Evolutionary conservation across 495 filamentous ascomycete genomes (phyloP), one percentile per base, ranked within the genome.

Genomic region (Penicillium angulare): DNA sequence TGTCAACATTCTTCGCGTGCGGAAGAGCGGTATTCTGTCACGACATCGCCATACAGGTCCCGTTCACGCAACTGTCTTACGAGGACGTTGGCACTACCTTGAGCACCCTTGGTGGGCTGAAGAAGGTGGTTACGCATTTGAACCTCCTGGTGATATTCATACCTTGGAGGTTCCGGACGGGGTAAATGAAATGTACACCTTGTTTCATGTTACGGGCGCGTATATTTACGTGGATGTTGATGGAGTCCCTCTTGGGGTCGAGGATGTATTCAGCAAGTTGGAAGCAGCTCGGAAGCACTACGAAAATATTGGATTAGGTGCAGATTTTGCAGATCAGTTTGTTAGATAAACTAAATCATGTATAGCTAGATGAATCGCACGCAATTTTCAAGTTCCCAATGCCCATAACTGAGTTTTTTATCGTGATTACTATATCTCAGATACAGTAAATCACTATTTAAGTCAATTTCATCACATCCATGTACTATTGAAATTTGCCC

Each of bases 71-170:
- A 59, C 55, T 7, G 43, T 47, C 0, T 40, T 59, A 2, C 24
- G 47, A 8, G 55, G 55, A 18, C 52, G 43, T 9, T 59, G 55
- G 55, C 55, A 59, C 29, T 59, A 59, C 21, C 50, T 59, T 7
- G 55, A 59, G 43, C 55, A 59, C 35, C 29, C 46, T 12, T 59
- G 55, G 55, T 59, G 55, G 55, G 55, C 55, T 9, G 52, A 52
- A 20, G 55, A 59, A 21, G 55, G 55, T 3, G 46, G 55, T 5
- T 52, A 59, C 31, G 55, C 55, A 12, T 59, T 53, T 22, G 55
- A 59, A 42, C 55, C 55, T 18, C 55, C 55, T 12, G 55, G 55
- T 12, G 55, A 59, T 39, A 59, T 59, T 34, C 55, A 59, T 31
- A 59, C 55, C 7, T 42, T 59, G 21, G 55, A 59, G 27, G 55